Conservation (phyloP, 306 rosid species). For the Neltuma alba region DNA sequence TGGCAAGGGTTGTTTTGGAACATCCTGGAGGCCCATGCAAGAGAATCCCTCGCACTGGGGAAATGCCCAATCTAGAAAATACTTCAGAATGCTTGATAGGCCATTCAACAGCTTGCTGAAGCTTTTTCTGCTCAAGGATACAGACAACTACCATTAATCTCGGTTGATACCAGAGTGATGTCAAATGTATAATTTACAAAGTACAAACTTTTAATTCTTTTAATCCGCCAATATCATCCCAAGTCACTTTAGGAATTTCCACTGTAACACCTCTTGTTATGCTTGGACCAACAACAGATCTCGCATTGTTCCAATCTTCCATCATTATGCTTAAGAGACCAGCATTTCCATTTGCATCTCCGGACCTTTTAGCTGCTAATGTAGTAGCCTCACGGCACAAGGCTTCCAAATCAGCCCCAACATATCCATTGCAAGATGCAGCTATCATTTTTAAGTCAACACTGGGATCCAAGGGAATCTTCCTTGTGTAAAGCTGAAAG, state of each 20-base stretch:
- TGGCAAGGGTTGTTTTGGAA: conserved; percentile 94
- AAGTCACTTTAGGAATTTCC: conserved; percentile 87
- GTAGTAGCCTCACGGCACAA: conserved; percentile 75
- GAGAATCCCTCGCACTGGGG: conserved; percentile 91
- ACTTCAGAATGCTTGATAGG: conserved; percentile 77
- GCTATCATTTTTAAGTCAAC: conserved; percentile 73
- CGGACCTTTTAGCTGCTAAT: conserved; percentile 57
- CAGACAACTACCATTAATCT: conserved; percentile 16
- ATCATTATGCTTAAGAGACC: conserved; percentile 45
- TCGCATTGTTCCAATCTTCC: conserved; percentile 86
- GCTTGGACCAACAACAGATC: conserved; percentile 74
- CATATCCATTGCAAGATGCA: conserved; percentile 89
- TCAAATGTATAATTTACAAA: conserved; percentile 37
- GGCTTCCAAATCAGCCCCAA: conserved; percentile 94
- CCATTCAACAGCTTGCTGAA: conserved; percentile 92
- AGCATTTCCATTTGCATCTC: conserved; percentile 50
- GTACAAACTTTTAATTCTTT: conserved; percentile 84
- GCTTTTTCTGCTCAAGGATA: conserved; percentile 68
- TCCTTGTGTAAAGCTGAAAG: conserved; percentile 83
- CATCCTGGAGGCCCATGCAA: conserved; percentile 98
- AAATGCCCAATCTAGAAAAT: conserved; percentile 78
- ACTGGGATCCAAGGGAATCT: conserved; percentile 56
- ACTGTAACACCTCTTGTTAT: conserved; percentile 88
- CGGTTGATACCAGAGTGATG: conserved; percentile 24
- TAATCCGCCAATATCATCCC: conserved; percentile 95